Evolutionary conservation across 805 yeast genomes (phyloP), one percentile per base, ranked within the genome.

Genomic region (Metschnikowia santaceciliae): DNA sequence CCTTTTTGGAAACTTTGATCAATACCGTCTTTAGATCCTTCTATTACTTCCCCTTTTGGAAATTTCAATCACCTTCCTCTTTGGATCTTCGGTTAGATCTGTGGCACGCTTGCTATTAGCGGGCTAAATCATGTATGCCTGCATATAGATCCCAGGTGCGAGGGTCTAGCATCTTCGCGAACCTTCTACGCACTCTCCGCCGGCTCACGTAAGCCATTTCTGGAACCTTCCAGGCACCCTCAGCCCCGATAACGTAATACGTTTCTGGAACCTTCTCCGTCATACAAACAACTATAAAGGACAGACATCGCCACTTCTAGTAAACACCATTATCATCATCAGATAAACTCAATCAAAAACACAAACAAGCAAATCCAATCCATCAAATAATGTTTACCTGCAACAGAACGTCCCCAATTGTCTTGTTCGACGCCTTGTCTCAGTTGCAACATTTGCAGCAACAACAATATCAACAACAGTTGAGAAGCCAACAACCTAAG

Each of bases 401-500:
- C 50, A 49, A 55, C 45, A 39, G 49, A 33, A 41, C 54, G 7
- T 45, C 60, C n/a, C 57, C 60, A 14, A 46, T 52, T 32, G 39
- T 41, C 39, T 52, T 54, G 30, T 48, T 54, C 32, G 54, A 54
- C 35, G 52, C 56, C 17, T 56, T 57, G 47, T 34, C 46, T 38
- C 51, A 49, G 14, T 48, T 57, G 50, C 59, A 57, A 22, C 42
- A 42, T 20, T 53, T 49, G 48, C 59, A 55, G 47, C 60, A 53
- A 40, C 47, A 46, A 30, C 55, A 53, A 19, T 46, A 50, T 38
- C 52, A 52, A 17, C 34, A 42, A 8, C 54, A 47, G 40, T 44
- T 51, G 52, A 49, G 48, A 15, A 46, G 46, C 14, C 50, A 48
- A 14, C 46, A 52, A 7, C 58, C 74, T 4, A 66, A 62, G 52